Evolutionary conservation across 2,329 filamentous ascomycete species (phyloP), one percentile per base, ranked within the genome.

Genomic region (Fusarium sp.): DNA sequence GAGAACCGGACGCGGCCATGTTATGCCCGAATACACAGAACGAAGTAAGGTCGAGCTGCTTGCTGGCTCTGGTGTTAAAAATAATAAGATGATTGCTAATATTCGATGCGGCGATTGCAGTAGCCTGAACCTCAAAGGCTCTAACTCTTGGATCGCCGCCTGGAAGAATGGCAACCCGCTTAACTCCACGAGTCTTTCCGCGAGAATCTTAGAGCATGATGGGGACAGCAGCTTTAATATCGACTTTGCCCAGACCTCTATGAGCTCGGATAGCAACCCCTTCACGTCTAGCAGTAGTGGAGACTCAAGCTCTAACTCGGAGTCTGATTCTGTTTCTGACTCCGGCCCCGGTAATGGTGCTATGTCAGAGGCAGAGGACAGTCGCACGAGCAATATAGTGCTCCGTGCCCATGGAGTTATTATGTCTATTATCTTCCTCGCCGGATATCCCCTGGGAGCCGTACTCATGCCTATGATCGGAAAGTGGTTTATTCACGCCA

Each of bases 21-120:
- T 35, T 35, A 35, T 35, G 33, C 33, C 33, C 33, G 33, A 35
- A 35, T 35, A 35, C 33, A 35, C 33, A 35, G 33, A 35, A 35
- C 33, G 33, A 16, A 35, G 15, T 16, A 15, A 35, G 33, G 33
- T 35, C 33, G 5, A 35, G 33, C 33, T 35, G 15, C 33, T 35
- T 15, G 33, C 33, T 35, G 33, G 33, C 33, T 35, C 33, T 35
- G 33, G 33, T 15, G 33, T 35, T 35, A 35, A 40, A 40, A 40
- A 40, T 40, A 40, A 40, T 40, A 40, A 40, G 38, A 90, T 92
- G 86, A 83, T 86, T 8, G 90, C 90, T 72, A 92, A 92, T 75
- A 81, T 92, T 47, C 78, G 79, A 37, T 89, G 89, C 79, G 75
- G 82, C 52, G 88, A 88, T 78, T 90, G 89, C 80, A 78, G 85